Evolutionary conservation across 495 filamentous ascomycete species (phyloP), one percentile per base, ranked within the genome.

Genomic region (Aspergillus ellipticus): DNA sequence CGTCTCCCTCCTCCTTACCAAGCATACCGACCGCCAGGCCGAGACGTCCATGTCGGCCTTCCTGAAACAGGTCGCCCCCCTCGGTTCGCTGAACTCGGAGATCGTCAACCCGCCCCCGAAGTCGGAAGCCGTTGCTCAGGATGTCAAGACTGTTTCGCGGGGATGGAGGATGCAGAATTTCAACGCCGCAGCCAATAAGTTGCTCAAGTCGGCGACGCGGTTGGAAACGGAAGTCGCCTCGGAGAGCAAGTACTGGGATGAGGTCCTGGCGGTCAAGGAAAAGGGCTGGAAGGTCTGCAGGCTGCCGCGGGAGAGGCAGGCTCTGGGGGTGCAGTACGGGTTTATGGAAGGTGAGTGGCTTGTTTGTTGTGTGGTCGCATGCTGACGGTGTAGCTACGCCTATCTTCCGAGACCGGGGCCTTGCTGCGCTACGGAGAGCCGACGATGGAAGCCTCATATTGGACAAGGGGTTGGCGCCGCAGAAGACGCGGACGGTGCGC

Each of bases 181-280:
- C 59, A 85, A 88, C 51, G 78, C 79, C 4, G 82, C 85, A n/a
- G 87, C 89, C 2, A 86, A 89, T 60, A 85, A 81, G 43, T 75
- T 96, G 19, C 73, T 92, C n/a, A 78, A 80, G 10, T 84, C 90
- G 11, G 88, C 89, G 0, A 76, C 80, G 29, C 79, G 88, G 48
- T 73, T 99, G 7, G 84, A 90, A 56, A 76, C 77, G 4, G 92
- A 96, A 64, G 86, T 94, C 26, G 72, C 78, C 29, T 79, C 82
- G 11, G 95, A 99, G 68, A 84, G 83, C 2, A 85, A 80, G 57
- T 97, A 96, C 70, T 99, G 95, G 95, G 78, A 86, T 47, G 84
- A 96, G 62, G 81, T 96, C 1, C 69, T 96, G 28, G 82, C 84
- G 19, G 81, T 97, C 24, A 89, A 85, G 58, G 82, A 92, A 42